These are phyloP conservation scores for Talaromyces sp. DNA, from an alignment of 2,329 filamentous ascomycete species.

Conservation along the genomic window DNA sequence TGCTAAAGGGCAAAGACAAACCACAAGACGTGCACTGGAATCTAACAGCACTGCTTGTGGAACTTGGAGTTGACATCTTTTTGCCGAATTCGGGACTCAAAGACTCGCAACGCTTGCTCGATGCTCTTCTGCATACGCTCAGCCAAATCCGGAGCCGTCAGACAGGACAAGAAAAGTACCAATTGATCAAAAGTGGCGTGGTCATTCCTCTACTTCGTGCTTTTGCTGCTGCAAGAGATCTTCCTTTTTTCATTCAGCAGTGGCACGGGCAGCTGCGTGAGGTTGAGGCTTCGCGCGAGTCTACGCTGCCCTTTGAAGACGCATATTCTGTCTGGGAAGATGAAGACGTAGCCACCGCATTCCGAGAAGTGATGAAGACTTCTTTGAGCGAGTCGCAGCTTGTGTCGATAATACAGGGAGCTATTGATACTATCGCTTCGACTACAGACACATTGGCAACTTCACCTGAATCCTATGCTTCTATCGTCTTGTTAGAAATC, in stretches of 20 bases:
- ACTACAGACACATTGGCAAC: conserved; percentile 24
- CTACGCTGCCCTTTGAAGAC: conserved; percentile 9
- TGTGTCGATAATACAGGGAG: conserved; percentile 26
- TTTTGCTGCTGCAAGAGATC: conserved; percentile 37
- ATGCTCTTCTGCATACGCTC: conserved; percentile 30
- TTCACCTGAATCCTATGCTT: conserved; percentile 27
- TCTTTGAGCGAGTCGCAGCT: conserved; percentile 26
- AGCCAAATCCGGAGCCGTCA: conserved; percentile 24
- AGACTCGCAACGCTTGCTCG: conserved; percentile 31
- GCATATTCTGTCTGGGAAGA: conserved; percentile 42
- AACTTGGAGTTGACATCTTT: conserved; percentile 40
- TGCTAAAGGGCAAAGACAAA: conserved; percentile 26
- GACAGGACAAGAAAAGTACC: conserved; percentile 21
- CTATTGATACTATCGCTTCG: conserved; percentile 23
- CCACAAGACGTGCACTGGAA: conserved; percentile 35
- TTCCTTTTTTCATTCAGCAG: conserved; percentile 34
- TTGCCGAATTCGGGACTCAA: conserved; percentile 40
- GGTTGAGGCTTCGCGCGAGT: conserved; percentile 29
- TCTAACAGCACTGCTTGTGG: conserved; percentile 37
- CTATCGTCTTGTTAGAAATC: conserved; percentile 33
- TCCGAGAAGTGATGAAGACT: conserved; percentile 28
- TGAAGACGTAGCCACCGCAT: conserved; percentile 36
- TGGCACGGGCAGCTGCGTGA: conserved; percentile 38
- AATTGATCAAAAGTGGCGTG: conserved; percentile 33
- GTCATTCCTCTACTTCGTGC: conserved; percentile 37